Percentiles rank a stretch among this genome's conserved stretches.
Evolutionary conservation across 176 grass and related monocot genomes (phyloP).

Genomic region (Triticum dicoccoides): DNA sequence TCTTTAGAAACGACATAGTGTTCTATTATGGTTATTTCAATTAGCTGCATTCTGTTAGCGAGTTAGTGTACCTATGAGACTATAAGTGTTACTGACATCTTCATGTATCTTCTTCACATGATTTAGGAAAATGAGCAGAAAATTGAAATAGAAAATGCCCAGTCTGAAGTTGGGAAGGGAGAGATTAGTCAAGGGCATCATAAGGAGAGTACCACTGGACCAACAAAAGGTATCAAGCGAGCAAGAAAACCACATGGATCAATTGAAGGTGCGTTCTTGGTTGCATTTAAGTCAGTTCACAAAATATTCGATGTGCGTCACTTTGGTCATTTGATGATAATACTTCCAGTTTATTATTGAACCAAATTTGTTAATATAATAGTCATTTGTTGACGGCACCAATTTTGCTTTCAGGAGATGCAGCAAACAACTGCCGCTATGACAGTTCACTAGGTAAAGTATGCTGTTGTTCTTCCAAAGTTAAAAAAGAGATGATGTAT

Average conservation of each 20-base stretch:
- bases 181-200: conserved; percentile 33
- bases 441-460: conserved; percentile 83
- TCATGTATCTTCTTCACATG: neutral
- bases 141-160: conserved; percentile 36
- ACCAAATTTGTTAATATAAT: neutral
- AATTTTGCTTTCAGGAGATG: conserved; percentile 58
- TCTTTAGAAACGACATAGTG: neutral
- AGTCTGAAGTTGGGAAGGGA: conserved; percentile 38
- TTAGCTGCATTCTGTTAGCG: conserved; percentile 5
- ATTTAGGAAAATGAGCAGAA: conserved; percentile 49
- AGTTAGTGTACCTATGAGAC: neutral
- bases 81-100: conserved; percentile 8
- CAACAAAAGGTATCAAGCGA: conserved; percentile 41
- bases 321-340: conserved; percentile 13
- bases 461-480: neutral
- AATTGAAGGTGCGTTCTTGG: conserved; percentile 40
- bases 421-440: conserved; percentile 59
- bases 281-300: conserved; percentile 5
- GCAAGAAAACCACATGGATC: conserved; percentile 35
- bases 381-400: conserved; percentile 9
- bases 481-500: neutral
- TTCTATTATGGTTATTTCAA: neutral
- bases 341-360: neutral
- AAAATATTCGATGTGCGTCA: neutral
- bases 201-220: conserved; percentile 33